Conservation (phyloP, 148 eudicot genomes). For the Spergularia marina region DNA sequence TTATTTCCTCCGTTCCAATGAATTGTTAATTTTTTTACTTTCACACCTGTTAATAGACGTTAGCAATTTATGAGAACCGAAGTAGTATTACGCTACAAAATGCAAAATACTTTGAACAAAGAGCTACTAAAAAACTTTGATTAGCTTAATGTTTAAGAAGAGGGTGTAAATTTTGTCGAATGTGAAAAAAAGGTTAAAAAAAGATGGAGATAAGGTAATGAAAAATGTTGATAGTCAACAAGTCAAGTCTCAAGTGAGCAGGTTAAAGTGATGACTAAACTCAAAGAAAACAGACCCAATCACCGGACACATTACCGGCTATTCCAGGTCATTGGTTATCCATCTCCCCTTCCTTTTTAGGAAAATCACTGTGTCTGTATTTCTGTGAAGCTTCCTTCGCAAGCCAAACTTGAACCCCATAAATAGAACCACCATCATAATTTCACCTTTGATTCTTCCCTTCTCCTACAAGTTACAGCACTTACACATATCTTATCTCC, state of each 20-base stretch:
- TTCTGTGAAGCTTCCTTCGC: constrained; percentile 19
- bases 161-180: neutral
- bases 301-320: too few species aligned
- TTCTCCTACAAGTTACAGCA: neutral
- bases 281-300: neutral
- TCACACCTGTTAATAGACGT: too few species aligned
- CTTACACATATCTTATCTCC: constrained; percentile 1
- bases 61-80: too few species aligned
- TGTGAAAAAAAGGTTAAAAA: neutral
- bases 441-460: neutral
- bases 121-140: neutral
- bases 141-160: neutral
- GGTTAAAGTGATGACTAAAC: neutral
- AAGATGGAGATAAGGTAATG: constrained; percentile 14
- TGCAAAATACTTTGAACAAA: too few species aligned
- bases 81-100: too few species aligned
- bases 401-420: neutral
- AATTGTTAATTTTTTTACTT: too few species aligned
- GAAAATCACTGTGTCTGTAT: neutral
- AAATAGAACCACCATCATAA: neutral
- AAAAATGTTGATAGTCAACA: neutral
- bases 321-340: too few species aligned
- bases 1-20: too few species aligned
- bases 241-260: neutral
- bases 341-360: neutral